Percentiles rank a stretch among this genome's conserved stretches.
Conservation (phyloP, 176 grass and related monocot species). For the Miscanthus lutarioriparius region DNA sequence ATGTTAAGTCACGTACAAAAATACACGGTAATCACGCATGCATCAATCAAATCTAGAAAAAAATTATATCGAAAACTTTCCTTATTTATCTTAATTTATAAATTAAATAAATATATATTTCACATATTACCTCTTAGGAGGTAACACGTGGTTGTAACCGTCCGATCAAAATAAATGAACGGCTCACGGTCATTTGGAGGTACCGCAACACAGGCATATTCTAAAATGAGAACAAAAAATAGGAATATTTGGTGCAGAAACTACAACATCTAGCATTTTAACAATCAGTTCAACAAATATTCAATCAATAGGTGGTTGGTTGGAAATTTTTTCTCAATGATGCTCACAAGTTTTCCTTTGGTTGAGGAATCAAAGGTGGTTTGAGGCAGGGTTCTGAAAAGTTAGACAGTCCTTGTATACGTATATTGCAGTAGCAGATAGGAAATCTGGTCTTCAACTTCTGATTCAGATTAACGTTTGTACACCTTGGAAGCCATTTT, state of each 20-base stretch:
- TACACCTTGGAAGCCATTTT: not conserved
- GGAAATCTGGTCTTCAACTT: not conserved
- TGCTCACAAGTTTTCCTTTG: slow-evolving; percentile 20
- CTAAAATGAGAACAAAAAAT: too few relatives aligned
- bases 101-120: too few relatives aligned
- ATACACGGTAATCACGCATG: too few relatives aligned
- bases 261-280: not conserved
- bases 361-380: slow-evolving; percentile 41
- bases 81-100: too few relatives aligned
- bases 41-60: too few relatives aligned
- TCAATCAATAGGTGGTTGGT: slow-evolving; percentile 13
- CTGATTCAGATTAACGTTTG: not conserved
- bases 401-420: not conserved
- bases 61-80: too few relatives aligned
- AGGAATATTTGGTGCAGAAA: not conserved
- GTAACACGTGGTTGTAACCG: too few relatives aligned
- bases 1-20: too few relatives aligned
- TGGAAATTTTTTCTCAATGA: not conserved
- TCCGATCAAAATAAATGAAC: too few relatives aligned
- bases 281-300: slow-evolving; percentile 1
- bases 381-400: not conserved
- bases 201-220: too few relatives aligned
- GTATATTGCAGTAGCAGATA: not conserved
- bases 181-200: too few relatives aligned
- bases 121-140: too few relatives aligned